A percentile compares a stretch with the other conserved stretches of the same genome.
Conservation (phyloP, 768 basidiomycete genomes). For the Xanthoconium stramineum region DNA sequence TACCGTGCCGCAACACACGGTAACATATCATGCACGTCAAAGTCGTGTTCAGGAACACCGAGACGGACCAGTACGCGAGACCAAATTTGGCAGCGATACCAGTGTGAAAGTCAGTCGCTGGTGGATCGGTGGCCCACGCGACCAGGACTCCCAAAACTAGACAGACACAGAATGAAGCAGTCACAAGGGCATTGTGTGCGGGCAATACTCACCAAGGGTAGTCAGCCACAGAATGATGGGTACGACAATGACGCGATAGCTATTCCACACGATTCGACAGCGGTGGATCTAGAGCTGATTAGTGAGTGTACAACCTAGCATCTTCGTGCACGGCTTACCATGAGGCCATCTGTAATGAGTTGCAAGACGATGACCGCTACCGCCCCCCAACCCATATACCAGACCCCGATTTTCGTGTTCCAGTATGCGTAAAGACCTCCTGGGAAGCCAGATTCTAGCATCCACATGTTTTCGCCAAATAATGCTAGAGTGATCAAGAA, state of each 20-base stretch:
- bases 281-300: constrained; percentile 27
- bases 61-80: constrained; percentile 9
- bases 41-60: neutral
- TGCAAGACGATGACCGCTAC: neutral
- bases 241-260: neutral
- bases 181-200: too few relatives aligned
- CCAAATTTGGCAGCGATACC: constrained; percentile 4
- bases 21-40: constrained; percentile 15
- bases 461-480: constrained; percentile 35
- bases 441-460: constrained; percentile 29
- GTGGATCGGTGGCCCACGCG: constrained; percentile 7
- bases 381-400: constrained; percentile 25
- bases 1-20: constrained; percentile 9
- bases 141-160: constrained; percentile 13
- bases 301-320: neutral
- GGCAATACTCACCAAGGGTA: neutral
- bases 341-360: constrained; percentile 15
- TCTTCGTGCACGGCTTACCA: constrained; percentile 2
- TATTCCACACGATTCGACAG: neutral
- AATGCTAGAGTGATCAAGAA: constrained; percentile 22
- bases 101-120: constrained; percentile 10
- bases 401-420: constrained; percentile 17
- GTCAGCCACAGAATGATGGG: neutral
- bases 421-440: constrained; percentile 36
- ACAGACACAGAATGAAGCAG: neutral